Conservation (phyloP, 768 basidiomycete genomes). For the Psilocybe subaeruginosa region DNA sequence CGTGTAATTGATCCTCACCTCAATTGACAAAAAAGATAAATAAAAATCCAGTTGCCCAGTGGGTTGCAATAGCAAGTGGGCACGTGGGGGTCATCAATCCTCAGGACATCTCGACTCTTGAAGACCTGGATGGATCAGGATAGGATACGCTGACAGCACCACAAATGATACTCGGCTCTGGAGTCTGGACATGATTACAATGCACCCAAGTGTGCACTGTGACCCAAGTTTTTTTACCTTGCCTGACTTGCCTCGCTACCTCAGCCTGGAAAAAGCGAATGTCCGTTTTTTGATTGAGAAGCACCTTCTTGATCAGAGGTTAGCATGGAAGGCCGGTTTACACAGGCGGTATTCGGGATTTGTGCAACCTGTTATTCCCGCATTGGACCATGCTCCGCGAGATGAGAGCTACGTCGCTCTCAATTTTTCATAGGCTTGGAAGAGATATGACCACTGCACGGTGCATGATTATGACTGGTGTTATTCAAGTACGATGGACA, state of each 20-base stretch:
- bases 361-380: neutral
- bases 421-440: too few relatives aligned
- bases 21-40: too few relatives aligned
- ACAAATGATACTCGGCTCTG: neutral
- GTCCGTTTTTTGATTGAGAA: neutral
- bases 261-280: neutral
- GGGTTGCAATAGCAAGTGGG: neutral
- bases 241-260: neutral
- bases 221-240: too few relatives aligned
- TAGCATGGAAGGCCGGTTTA: neutral
- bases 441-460: too few relatives aligned
- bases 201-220: neutral
- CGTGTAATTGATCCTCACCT: neutral
- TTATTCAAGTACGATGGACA: neutral
- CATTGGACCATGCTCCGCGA: too few relatives aligned
- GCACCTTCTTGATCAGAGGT: neutral
- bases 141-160: neutral
- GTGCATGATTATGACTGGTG: too few relatives aligned
- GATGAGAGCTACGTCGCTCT: too few relatives aligned
- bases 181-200: neutral
- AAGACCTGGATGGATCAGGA: neutral
- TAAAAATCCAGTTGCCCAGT: neutral
- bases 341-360: neutral
- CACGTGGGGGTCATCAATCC: neutral
- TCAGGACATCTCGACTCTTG: neutral